A percentile compares a stretch with the other conserved stretches of the same genome.
phyloP scores from a whole-genome alignment of 148 eudicot genomes.

The Salicornia ramosissima region DNA sequence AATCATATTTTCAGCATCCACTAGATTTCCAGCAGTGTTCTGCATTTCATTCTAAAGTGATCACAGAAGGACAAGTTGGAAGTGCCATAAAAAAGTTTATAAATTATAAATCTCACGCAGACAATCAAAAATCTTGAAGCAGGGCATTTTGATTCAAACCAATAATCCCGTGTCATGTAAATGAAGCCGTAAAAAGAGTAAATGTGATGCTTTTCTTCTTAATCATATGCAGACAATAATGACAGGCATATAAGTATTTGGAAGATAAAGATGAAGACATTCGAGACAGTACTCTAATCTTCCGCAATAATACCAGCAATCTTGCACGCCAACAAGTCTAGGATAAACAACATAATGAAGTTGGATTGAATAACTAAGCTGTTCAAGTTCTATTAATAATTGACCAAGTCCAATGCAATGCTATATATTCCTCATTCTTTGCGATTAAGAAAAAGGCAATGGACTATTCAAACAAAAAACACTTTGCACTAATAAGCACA shows the following conservation, averaged over 20 bases:
- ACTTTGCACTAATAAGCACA: not conserved
- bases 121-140: not conserved
- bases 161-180: not conserved
- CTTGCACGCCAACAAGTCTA: too few relatives aligned
- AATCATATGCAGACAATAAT: not conserved
- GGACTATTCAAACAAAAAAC: not conserved
- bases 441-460: too few relatives aligned
- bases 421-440: too few relatives aligned
- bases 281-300: not conserved
- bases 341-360: too few relatives aligned
- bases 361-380: too few relatives aligned
- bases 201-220: too few relatives aligned
- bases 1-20: constrained; percentile 9
- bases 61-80: not conserved
- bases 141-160: not conserved
- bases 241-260: too few relatives aligned
- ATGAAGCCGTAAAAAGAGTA: too few relatives aligned
- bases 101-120: not conserved
- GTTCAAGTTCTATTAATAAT: too few relatives aligned
- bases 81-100: not conserved
- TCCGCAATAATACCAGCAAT: not conserved
- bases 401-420: too few relatives aligned
- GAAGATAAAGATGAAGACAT: not conserved
- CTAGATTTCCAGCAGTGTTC: constrained; percentile 3
- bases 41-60: not conserved